phyloP scores from a whole-genome alignment of 805 yeast species.

The Ogataea populi-albae region DNA sequence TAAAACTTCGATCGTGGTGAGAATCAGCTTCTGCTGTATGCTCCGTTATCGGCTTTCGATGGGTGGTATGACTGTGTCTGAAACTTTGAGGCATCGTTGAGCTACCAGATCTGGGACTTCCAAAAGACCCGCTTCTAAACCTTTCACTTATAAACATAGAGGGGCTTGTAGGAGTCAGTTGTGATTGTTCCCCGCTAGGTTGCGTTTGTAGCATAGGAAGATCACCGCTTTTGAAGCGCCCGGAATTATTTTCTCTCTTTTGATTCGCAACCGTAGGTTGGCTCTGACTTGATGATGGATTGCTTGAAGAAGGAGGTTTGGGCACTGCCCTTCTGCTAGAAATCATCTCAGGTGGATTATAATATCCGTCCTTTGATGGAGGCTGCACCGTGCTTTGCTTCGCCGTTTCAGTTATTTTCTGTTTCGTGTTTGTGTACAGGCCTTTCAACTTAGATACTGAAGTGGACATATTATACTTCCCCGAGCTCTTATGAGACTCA shows the following conservation, averaged over 20 bases:
- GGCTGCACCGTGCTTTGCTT: slow-evolving; percentile 1
- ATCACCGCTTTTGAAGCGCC: no score
- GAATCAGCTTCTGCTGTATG: no score
- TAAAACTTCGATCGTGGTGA: no score
- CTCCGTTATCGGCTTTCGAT: no score
- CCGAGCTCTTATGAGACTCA: not conserved
- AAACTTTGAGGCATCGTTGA: no score
- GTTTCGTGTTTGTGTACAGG: slow-evolving; percentile 60
- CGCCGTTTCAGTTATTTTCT: slow-evolving; percentile 13
- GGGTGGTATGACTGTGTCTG: no score
- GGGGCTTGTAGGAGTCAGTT: slow-evolving; percentile 19
- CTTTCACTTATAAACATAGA: slow-evolving; percentile 27
- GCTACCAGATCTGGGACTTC: slow-evolving; percentile 5
- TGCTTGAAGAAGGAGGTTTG: no score
- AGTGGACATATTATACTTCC: slow-evolving; percentile 32
- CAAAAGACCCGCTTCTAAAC: slow-evolving; percentile 13
- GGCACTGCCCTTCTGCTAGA: slow-evolving; percentile 42
- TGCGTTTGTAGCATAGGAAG: not conserved
- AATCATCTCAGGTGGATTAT: slow-evolving; percentile 65
- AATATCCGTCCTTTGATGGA: slow-evolving; percentile 12
- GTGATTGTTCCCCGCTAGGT: slow-evolving; percentile 1
- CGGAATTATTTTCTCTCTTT: no score
- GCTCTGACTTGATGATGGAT: no score
- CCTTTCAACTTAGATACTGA: slow-evolving; percentile 61
- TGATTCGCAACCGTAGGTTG: no score